Conservation (phyloP, 1,139 yeast species). For the Geotrichum citri-aurantii region DNA sequence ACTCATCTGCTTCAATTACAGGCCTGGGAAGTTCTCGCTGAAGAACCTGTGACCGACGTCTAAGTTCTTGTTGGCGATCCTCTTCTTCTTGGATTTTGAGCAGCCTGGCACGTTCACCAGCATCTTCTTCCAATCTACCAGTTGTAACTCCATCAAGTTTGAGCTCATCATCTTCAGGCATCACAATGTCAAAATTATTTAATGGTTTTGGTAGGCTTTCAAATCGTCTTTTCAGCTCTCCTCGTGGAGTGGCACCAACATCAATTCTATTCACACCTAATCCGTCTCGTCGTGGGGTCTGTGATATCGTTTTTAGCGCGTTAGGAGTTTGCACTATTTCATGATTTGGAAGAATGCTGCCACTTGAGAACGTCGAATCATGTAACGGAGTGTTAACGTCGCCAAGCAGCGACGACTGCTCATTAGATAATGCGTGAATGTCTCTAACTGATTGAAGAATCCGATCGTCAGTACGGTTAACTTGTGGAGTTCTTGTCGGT, state of each 20-base stretch:
- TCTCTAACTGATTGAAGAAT: constrained; percentile 31
- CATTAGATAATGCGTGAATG: constrained; percentile 27
- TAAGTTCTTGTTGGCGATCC: constrained; percentile 28
- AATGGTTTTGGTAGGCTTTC: constrained; percentile 48
- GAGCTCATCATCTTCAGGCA: constrained; percentile 33
- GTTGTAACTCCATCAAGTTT: constrained; percentile 11
- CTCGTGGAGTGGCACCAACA: constrained; percentile 24
- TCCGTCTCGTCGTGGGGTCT: constrained; percentile 24
- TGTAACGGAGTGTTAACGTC: constrained; percentile 28
- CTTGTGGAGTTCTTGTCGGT: constrained; percentile 20
- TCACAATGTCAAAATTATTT: constrained; percentile 52
- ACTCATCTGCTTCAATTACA: constrained; percentile 22
- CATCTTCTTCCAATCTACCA: constrained; percentile 30
- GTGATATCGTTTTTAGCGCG: constrained; percentile 17
- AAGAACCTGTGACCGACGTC: constrained; percentile 47
- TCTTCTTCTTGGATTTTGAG: constrained; percentile 25
- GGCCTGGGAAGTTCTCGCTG: constrained; percentile 45
- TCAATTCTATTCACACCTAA: constrained; percentile 24
- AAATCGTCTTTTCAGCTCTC: constrained; percentile 33
- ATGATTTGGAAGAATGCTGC: constrained; percentile 4
- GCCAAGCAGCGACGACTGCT: constrained; percentile 32
- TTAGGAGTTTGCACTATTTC: constrained; percentile 21
- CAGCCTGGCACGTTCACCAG: constrained; percentile 36
- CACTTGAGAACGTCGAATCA: constrained; percentile 18
- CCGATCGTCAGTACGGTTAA: constrained; percentile 24